These are phyloP conservation scores for Glonium stellatum DNA, from an alignment of 495 filamentous ascomycete genomes.

Conservation along the genomic window DNA sequence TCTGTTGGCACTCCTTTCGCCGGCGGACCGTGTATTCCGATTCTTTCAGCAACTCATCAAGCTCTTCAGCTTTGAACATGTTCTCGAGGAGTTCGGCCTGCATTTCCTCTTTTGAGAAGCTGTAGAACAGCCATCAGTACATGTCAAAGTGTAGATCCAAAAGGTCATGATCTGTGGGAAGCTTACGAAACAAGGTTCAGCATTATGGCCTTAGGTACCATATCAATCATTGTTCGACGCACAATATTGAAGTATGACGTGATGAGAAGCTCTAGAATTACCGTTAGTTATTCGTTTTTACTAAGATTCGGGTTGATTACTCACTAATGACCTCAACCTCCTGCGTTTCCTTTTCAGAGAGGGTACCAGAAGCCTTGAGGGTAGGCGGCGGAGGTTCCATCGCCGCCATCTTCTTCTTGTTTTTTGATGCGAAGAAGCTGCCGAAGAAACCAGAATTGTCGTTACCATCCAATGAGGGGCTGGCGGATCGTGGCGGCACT, in stretches of 20 bases:
- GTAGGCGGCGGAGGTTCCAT: conserved; percentile 93
- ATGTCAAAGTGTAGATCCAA: conserved; percentile 4
- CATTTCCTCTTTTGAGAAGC: conserved; percentile 93
- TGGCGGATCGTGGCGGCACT: conserved; percentile 60
- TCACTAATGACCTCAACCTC: conserved; percentile 95
- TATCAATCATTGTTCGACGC: conserved; percentile 97
- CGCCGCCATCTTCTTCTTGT: conserved; percentile 99
- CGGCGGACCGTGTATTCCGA: conserved; percentile 92
- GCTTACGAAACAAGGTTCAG: conserved; percentile 72
- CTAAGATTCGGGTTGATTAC: conserved; percentile 5
- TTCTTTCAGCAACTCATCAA: conserved; percentile 94
- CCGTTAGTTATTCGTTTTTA: conserved; percentile 16
- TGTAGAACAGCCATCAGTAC: conserved; percentile 40
- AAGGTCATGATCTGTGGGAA: conserved; percentile 44
- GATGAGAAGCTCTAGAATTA: conserved; percentile 73
- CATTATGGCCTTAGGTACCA: conserved; percentile 99
- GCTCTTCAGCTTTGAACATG: conserved; percentile 84
- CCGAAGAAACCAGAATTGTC: conserved; percentile 80
- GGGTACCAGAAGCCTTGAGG: conserved; percentile 84
- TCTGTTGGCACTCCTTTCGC: conserved; percentile 97
- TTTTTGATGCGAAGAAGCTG: conserved; percentile 94
- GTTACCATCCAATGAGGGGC: conserved; percentile 51
- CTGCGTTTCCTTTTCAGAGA: conserved; percentile 85
- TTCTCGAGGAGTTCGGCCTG: conserved; percentile 95
- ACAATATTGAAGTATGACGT: conserved; percentile 97